Percentiles rank a stretch among this genome's conserved stretches.
Conservation (phyloP, 805 yeast species). For the Cyberlindnera euphorbiiphila region DNA sequence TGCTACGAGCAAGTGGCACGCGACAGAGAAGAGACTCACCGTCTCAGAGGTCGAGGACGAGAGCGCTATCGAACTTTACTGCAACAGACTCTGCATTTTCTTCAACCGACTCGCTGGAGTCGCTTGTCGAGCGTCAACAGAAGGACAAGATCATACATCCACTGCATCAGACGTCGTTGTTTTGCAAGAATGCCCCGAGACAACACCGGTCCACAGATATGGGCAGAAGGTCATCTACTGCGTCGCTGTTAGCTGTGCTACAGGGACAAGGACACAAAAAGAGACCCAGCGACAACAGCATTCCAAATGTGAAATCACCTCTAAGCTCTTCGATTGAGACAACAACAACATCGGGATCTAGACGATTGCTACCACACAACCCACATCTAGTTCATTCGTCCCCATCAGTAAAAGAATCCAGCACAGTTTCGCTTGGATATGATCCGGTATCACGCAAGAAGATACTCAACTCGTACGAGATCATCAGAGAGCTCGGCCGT, state of each 20-base stretch:
- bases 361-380: slow-evolving; percentile 22
- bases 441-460: slow-evolving; percentile 84
- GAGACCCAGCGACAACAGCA: slow-evolving; percentile 10
- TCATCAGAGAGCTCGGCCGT: slow-evolving; percentile 78
- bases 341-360: neutral
- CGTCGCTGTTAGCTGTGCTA: slow-evolving; percentile 18
- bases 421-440: slow-evolving; percentile 72
- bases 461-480: slow-evolving; percentile 85
- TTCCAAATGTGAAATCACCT: slow-evolving; percentile 19
- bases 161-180: slow-evolving; percentile 34
- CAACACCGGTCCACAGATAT: slow-evolving; percentile 1
- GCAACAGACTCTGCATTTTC: slow-evolving; percentile 25
- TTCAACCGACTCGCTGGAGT: slow-evolving; percentile 35
- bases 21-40: slow-evolving; percentile 21
- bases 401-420: slow-evolving; percentile 73
- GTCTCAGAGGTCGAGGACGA: slow-evolving; percentile 15
- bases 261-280: slow-evolving; percentile 7
- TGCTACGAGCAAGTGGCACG: too few species aligned
- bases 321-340: slow-evolving; percentile 8
- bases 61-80: slow-evolving; percentile 8
- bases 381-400: slow-evolving; percentile 28
- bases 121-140: slow-evolving; percentile 38
- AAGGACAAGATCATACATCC: slow-evolving; percentile 40
- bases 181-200: slow-evolving; percentile 10
- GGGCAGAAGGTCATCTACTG: slow-evolving; percentile 16